These are phyloP conservation scores for Malbranchea zuffiana DNA, from an alignment of 2,329 filamentous ascomycete genomes.

Conservation along the genomic window DNA sequence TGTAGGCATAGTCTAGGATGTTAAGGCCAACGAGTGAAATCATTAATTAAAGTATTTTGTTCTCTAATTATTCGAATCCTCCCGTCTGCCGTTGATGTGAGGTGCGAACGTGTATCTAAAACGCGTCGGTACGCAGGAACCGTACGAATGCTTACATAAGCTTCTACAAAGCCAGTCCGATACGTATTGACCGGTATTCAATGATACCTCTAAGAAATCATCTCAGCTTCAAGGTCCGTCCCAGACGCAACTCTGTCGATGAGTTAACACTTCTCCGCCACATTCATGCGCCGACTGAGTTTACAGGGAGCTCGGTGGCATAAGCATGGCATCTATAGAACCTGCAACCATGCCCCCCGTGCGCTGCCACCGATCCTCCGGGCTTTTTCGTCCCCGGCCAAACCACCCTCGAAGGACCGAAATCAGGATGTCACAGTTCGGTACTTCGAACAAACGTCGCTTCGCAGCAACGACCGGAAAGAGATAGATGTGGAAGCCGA, in stretches of 20 bases:
- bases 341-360: constrained; percentile 18
- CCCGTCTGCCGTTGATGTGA: too few species aligned
- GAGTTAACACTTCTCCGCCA: constrained; percentile 21
- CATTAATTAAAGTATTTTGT: too few species aligned
- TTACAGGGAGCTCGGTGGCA: constrained; percentile 35
- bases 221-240: background rate
- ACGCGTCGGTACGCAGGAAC: background rate
- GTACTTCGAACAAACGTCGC: constrained; percentile 35
- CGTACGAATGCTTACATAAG: background rate
- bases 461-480: constrained; percentile 26
- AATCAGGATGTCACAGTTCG: constrained; percentile 33
- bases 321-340: constrained; percentile 31
- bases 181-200: background rate
- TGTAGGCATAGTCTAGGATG: too few species aligned
- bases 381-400: constrained; percentile 24
- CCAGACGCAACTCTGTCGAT: constrained; percentile 18
- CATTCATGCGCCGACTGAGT: constrained; percentile 36
- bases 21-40: background rate
- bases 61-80: too few species aligned
- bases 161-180: too few species aligned
- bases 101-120: background rate
- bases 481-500: constrained; percentile 32
- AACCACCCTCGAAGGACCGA: constrained; percentile 22
- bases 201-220: background rate
- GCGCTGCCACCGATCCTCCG: constrained; percentile 16